A percentile compares a stretch with the other conserved stretches of the same genome.
These are phyloP conservation scores for Hortiboletus campestris DNA, from an alignment of 768 basidiomycete genomes.

Conservation along the genomic window DNA sequence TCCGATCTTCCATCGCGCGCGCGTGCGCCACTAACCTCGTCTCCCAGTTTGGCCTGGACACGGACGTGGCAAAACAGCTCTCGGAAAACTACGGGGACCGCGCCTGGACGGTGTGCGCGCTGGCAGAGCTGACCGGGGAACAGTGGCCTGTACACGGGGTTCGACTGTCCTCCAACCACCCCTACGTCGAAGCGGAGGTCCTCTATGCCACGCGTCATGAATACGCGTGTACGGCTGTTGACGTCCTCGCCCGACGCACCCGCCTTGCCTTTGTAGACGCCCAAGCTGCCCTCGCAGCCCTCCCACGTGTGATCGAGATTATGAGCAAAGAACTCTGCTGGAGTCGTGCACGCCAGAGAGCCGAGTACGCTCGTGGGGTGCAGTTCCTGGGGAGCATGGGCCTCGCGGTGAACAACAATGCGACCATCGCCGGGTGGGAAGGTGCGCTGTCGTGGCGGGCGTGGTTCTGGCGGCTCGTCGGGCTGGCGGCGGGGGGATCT, in stretches of 20 bases:
- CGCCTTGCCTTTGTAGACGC: slow-evolving; percentile 95
- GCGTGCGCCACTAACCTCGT: background rate
- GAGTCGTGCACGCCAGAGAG: slow-evolving; percentile 54
- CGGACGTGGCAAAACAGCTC: slow-evolving; percentile 90
- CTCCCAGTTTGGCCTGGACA: slow-evolving; percentile 78
- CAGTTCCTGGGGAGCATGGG: slow-evolving; percentile 86
- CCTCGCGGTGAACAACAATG: slow-evolving; percentile 37
- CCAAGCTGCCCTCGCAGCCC: slow-evolving; percentile 75
- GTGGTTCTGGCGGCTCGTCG: slow-evolving; percentile 24
- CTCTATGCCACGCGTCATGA: slow-evolving; percentile 86
- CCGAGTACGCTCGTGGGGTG: slow-evolving; percentile 59
- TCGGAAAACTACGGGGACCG: slow-evolving; percentile 95
- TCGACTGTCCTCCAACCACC: slow-evolving; percentile 67
- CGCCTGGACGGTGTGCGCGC: slow-evolving; percentile 89
- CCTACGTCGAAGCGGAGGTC: slow-evolving; percentile 93
- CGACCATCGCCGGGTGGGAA: background rate
- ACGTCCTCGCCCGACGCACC: slow-evolving; percentile 89
- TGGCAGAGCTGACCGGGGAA: slow-evolving; percentile 73
- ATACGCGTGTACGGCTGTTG: slow-evolving; percentile 89
- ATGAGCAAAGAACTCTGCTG: slow-evolving; percentile 87
- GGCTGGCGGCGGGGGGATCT: slow-evolving; percentile 15
- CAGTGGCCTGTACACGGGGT: slow-evolving; percentile 87
- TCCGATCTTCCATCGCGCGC: background rate
- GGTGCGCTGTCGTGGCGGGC: slow-evolving; percentile 16
- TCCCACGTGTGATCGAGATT: slow-evolving; percentile 87